Evolutionary conservation across 352 stramenopile species (phyloP).

Genomic region (Aphanomyces cochlioides): DNA sequence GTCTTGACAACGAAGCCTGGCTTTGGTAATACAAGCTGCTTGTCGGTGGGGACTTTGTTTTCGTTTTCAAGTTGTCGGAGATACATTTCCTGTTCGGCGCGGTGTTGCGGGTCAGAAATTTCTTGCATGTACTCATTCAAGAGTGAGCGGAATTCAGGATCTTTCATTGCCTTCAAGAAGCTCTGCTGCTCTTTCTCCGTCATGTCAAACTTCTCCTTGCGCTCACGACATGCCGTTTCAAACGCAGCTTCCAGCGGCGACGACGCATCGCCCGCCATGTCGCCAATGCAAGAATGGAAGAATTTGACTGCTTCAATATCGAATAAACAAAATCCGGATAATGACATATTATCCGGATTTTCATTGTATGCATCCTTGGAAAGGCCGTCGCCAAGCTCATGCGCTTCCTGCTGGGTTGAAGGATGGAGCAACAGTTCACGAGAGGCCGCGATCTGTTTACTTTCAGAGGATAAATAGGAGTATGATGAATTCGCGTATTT

Average conservation of each 20-base stretch:
- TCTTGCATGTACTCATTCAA: conserved; percentile 93
- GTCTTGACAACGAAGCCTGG: conserved; percentile 91
- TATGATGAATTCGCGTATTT: too few relatives aligned
- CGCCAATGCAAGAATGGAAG: not conserved
- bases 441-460: too few relatives aligned
- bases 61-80: conserved; percentile 85
- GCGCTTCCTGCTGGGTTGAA: too few relatives aligned
- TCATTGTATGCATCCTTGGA: too few relatives aligned
- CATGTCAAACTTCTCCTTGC: conserved; percentile 33
- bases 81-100: conserved; percentile 88
- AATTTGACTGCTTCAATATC: conserved; percentile 7
- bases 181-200: conserved; percentile 65
- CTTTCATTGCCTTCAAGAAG: conserved; percentile 87
- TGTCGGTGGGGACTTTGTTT: conserved; percentile 82
- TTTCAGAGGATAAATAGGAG: too few relatives aligned
- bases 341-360: not conserved
- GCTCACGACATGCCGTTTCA: not conserved
- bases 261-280: not conserved
- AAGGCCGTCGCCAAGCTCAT: too few relatives aligned
- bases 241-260: conserved; percentile 25
- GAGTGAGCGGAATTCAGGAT: conserved; percentile 89
- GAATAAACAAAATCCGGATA: conserved; percentile 12
- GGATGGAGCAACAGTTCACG: too few relatives aligned
- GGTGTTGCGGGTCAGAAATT: conserved; percentile 87
- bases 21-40: conserved; percentile 78